Conservation (phyloP, 495 filamentous ascomycete species). For the Annulohypoxylon maeteangense region DNA sequence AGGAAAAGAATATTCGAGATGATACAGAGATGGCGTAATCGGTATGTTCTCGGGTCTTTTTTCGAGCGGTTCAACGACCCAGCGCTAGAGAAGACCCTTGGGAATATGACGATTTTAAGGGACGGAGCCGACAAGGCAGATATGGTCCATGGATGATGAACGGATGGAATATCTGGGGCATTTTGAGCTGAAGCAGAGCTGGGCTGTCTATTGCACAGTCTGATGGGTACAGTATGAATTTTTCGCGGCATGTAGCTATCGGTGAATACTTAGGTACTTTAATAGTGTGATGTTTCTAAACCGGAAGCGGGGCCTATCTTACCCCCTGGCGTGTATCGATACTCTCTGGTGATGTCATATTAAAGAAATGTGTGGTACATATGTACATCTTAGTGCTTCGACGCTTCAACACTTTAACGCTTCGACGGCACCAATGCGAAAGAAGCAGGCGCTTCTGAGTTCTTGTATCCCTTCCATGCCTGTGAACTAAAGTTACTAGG, state of each 20-base stretch:
- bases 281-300: slow-evolving; percentile 25
- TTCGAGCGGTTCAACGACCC: slow-evolving; percentile 31
- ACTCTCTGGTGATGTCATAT: slow-evolving; percentile 34
- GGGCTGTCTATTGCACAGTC: slow-evolving; percentile 28
- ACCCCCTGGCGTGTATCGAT: slow-evolving; percentile 33
- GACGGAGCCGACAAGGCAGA: slow-evolving; percentile 14
- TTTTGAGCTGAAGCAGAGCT: slow-evolving; percentile 40
- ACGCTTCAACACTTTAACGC: slow-evolving; percentile 17
- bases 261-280: slow-evolving; percentile 12
- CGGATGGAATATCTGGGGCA: slow-evolving; percentile 30
- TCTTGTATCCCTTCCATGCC: slow-evolving; percentile 9
- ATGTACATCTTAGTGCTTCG: not conserved
- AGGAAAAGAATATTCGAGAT: slow-evolving; percentile 22
- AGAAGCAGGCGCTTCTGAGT: slow-evolving; percentile 9
- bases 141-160: not conserved
- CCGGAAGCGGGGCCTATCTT: slow-evolving; percentile 33
- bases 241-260: slow-evolving; percentile 4
- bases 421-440: slow-evolving; percentile 14
- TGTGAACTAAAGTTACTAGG: not conserved
- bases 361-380: not conserved
- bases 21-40: slow-evolving; percentile 42
- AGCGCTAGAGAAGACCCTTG: slow-evolving; percentile 17
- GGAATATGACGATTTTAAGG: slow-evolving; percentile 41
- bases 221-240: slow-evolving; percentile 25
- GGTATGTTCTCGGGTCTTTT: slow-evolving; percentile 40